A percentile compares a stretch with the other conserved stretches of the same genome.
phyloP scores from a whole-genome alignment of 768 basidiomycete genomes.

The Xerocomellus chrysenteron region DNA sequence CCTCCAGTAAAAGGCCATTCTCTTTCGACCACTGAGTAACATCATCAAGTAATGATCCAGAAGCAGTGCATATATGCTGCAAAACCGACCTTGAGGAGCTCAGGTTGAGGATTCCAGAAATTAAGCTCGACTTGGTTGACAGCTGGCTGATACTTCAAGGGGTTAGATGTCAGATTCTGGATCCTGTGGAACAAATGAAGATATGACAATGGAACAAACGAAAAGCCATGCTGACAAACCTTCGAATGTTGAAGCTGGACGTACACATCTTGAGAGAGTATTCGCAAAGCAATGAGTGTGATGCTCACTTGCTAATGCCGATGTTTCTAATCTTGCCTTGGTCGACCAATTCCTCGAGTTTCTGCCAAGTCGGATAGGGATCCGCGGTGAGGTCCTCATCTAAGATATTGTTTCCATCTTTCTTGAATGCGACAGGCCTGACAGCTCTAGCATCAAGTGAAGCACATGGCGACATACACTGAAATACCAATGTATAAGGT shows the following conservation, averaged over 20 bases:
- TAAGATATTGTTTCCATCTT: constrained; percentile 47
- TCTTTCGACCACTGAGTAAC: constrained; percentile 62
- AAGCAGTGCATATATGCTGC: background rate
- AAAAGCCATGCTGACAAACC: constrained; percentile 17
- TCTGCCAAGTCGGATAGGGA: constrained; percentile 79
- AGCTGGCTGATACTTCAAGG: constrained; percentile 59
- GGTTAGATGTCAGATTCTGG: constrained; percentile 60
- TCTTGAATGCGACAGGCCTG: constrained; percentile 70
- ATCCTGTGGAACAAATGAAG: constrained; percentile 34
- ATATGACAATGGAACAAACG: background rate
- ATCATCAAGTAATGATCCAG: background rate
- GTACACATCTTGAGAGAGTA: background rate
- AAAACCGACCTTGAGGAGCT: constrained; percentile 58
- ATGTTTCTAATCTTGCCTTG: constrained; percentile 79
- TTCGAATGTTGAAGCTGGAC: constrained; percentile 59
- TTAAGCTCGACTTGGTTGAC: constrained; percentile 80
- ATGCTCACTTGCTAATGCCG: constrained; percentile 74
- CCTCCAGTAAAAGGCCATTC: constrained; percentile 62
- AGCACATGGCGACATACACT: background rate
- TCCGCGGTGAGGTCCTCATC: constrained; percentile 60
- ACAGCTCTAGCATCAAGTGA: background rate
- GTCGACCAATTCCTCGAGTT: constrained; percentile 73
- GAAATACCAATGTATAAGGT: constrained; percentile 74
- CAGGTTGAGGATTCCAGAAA: constrained; percentile 76
- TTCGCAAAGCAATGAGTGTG: background rate